These are phyloP conservation scores for Thalassiosira sp. DNA, from an alignment of 352 stramenopile genomes.

Conservation along the genomic window DNA sequence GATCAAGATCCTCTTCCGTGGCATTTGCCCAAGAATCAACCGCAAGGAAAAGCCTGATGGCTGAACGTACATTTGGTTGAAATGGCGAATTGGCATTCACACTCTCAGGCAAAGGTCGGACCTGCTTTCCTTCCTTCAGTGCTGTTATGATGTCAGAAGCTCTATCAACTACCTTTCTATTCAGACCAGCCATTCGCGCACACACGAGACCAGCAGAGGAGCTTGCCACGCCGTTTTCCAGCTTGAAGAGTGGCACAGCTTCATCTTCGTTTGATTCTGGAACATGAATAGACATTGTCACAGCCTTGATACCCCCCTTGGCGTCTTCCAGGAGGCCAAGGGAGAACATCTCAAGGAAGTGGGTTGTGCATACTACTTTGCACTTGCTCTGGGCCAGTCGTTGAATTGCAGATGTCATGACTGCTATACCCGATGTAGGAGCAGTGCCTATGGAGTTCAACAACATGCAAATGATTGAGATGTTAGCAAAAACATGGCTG, in stretches of 20 bases:
- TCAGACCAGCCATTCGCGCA: slow-evolving; percentile 78
- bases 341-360: slow-evolving; percentile 84
- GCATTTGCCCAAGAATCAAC: slow-evolving; percentile 51
- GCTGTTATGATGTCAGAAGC: slow-evolving; percentile 72
- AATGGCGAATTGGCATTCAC: slow-evolving; percentile 60
- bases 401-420: slow-evolving; percentile 73
- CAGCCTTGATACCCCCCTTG: slow-evolving; percentile 68
- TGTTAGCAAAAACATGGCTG: not conserved
- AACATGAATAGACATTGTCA: slow-evolving; percentile 78
- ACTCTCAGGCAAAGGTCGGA: slow-evolving; percentile 57
- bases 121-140: slow-evolving; percentile 56
- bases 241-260: slow-evolving; percentile 77
- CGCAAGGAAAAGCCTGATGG: slow-evolving; percentile 57
- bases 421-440: slow-evolving; percentile 78
- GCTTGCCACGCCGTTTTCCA: slow-evolving; percentile 76
- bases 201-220: slow-evolving; percentile 80
- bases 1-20: slow-evolving; percentile 49
- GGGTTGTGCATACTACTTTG: slow-evolving; percentile 78
- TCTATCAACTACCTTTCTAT: slow-evolving; percentile 60
- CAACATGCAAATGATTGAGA: not conserved
- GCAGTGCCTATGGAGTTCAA: slow-evolving; percentile 52
- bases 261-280: slow-evolving; percentile 65
- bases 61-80: slow-evolving; percentile 54
- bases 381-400: slow-evolving; percentile 59
- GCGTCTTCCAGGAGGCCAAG: slow-evolving; percentile 65